phyloP scores from a whole-genome alignment of 495 filamentous ascomycete species.

The Annulohypoxylon moriforme region DNA sequence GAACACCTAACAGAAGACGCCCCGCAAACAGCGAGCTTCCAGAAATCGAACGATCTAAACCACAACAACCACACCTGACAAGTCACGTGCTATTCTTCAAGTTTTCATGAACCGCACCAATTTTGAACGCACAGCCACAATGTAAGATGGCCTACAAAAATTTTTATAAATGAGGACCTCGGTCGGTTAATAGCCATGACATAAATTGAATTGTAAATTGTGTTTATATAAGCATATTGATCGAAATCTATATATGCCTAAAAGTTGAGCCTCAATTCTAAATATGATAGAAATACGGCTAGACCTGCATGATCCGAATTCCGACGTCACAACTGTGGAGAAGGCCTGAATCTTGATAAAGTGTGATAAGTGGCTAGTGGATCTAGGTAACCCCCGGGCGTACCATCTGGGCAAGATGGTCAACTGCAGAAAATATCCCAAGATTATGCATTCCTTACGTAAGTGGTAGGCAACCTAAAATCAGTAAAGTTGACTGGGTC shows the following conservation, averaged over 20 bases:
- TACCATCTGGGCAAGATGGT: not conserved
- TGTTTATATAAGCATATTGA: not conserved
- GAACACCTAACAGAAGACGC: not conserved
- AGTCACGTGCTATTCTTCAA: not conserved
- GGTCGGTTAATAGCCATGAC: not conserved
- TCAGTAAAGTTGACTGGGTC: too few relatives aligned
- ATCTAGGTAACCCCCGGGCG: constrained; percentile 26
- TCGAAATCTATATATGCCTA: not conserved
- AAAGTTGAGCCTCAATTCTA: not conserved
- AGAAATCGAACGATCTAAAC: constrained; percentile 32
- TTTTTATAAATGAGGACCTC: not conserved
- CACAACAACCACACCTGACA: not conserved
- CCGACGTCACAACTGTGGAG: constrained; percentile 29
- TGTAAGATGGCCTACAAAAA: not conserved
- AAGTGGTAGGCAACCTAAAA: not conserved
- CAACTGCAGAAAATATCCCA: constrained; percentile 25
- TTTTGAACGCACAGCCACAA: constrained; percentile 5
- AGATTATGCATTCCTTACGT: not conserved
- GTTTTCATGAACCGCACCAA: not conserved
- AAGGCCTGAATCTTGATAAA: constrained; percentile 26
- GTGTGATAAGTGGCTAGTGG: constrained; percentile 16
- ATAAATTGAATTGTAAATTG: not conserved
- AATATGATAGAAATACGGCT: constrained; percentile 10
- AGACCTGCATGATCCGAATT: constrained; percentile 25
- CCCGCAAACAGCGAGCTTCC: constrained; percentile 25